Conservation (phyloP, 23 red algal species). For the Gracilariopsis chorda region DNA sequence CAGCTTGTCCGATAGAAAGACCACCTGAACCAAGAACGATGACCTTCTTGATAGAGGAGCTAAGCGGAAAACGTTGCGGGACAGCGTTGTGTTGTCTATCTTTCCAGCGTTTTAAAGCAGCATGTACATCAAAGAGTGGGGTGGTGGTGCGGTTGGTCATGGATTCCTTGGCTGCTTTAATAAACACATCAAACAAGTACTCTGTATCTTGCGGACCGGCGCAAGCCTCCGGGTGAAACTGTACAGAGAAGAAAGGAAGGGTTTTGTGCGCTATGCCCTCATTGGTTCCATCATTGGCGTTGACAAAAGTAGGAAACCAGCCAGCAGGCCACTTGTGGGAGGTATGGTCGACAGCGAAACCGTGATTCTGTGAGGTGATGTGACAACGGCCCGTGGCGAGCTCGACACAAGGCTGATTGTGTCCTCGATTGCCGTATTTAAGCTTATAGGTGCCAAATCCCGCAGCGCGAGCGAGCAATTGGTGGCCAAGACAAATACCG, state of each 20-base stretch:
- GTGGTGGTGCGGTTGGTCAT: neutral
- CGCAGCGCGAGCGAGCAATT: conserved; percentile 88
- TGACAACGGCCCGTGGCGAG: conserved; percentile 83
- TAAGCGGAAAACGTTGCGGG: neutral
- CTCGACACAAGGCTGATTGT: conserved; percentile 94
- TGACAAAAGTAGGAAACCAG: conserved; percentile 84
- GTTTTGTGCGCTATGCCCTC: conserved; percentile 86
- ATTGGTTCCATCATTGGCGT: conserved; percentile 96
- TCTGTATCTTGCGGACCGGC: conserved; percentile 96
- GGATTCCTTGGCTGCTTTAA: conserved; percentile 19
- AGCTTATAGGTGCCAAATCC: conserved; percentile 93
- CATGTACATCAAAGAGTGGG: conserved; percentile 38
- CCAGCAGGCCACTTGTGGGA: conserved; percentile 22
- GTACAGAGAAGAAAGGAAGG: conserved; percentile 95
- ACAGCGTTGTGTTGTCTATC: conserved; percentile 20
- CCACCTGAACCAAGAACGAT: conserved; percentile 95
- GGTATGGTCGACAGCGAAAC: conserved; percentile 80
- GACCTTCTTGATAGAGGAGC: conserved; percentile 53
- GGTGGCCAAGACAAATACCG: conserved; percentile 99
- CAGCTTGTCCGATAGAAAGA: conserved; percentile 94
- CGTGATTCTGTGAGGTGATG: conserved; percentile 99
- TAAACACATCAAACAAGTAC: conserved; percentile 92
- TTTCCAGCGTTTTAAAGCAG: neutral
- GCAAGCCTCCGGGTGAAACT: conserved; percentile 97
- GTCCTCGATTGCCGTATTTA: conserved; percentile 96